Percentiles rank a stretch among this genome's conserved stretches.
phyloP scores from a whole-genome alignment of 768 basidiomycete genomes.

The Boletellus sp. region DNA sequence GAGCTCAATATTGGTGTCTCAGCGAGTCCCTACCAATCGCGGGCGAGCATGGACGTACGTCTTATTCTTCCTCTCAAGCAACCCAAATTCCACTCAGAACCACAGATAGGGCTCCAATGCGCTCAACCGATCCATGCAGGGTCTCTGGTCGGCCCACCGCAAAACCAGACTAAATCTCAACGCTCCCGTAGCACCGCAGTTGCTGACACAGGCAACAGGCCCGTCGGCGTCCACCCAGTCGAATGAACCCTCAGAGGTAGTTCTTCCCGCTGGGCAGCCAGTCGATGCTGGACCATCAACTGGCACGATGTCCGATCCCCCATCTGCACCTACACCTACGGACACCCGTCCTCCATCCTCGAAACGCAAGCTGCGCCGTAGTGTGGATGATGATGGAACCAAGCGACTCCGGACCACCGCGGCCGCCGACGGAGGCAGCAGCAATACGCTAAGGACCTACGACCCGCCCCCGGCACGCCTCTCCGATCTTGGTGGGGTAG shows the following conservation, averaged over 20 bases:
- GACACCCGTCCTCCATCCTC: slow-evolving; percentile 28
- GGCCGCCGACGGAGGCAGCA: slow-evolving; percentile 17
- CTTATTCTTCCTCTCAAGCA: not conserved
- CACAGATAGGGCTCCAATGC: slow-evolving; percentile 68
- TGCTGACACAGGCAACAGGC: slow-evolving; percentile 7
- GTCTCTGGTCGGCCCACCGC: slow-evolving; percentile 68
- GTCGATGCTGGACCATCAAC: slow-evolving; percentile 12
- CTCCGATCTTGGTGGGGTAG: slow-evolving; percentile 85
- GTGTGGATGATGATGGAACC: slow-evolving; percentile 43
- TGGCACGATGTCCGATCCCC: not conserved
- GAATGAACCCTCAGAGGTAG: slow-evolving; percentile 28
- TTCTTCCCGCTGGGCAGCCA: slow-evolving; percentile 15
- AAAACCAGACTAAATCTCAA: slow-evolving; percentile 70
- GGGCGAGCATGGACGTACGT: slow-evolving; percentile 18
- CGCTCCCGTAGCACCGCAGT: slow-evolving; percentile 9
- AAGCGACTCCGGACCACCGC: slow-evolving; percentile 52
- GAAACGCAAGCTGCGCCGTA: slow-evolving; percentile 64
- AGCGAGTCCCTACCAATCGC: not conserved
- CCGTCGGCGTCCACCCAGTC: not conserved
- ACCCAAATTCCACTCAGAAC: slow-evolving; percentile 9
- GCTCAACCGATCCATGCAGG: slow-evolving; percentile 77
- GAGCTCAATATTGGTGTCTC: too few relatives aligned
- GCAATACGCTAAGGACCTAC: slow-evolving; percentile 34
- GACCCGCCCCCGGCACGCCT: slow-evolving; percentile 72
- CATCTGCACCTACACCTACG: not conserved